Base-by-base conservation (phyloP, 495 filamentous ascomycete species). In the Hypoxylon cercidicola region DNA sequence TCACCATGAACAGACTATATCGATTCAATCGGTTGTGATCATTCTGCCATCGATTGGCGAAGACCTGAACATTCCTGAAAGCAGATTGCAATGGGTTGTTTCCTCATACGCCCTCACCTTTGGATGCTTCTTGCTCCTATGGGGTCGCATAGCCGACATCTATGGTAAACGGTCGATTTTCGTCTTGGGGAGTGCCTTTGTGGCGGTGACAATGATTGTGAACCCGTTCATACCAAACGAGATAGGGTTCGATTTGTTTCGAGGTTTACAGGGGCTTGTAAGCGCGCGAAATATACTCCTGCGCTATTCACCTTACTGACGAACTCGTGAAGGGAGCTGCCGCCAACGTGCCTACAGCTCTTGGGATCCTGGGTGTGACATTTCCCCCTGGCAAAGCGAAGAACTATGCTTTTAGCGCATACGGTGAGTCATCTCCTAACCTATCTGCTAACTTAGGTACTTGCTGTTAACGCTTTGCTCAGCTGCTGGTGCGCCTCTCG, bases 141-240 rank as follows among this genome's bases (percentile, higher is more conserved):
- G 89, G 78, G 90, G 90, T 35, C 85, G 87, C 64, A 75, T 93
- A 28, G 88, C 85, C 15, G 90, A 93, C 66, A 84, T 91, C 60
- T 90, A 90, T 63, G 90, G 89, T 25, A 88, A 89, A 55, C 85
- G 88, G 60, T 74, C 74, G 2, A 82, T 93, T 44, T 92, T 92
- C 75, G 83, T 91, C 20, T 76, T 77, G 25, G 87, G 87, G 16
- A 87, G 89, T 64, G 83, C 84, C 16, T 86, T 89, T 67, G 87
- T 89, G 50, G 79, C 86, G 0, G 75, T 86, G 35, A 84, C 86
- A 1, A 82, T 85, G 37, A 79, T 90, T 5, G 84, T 85, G n/a
- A 85, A 85, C 18, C 84, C 86, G 0, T 93, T 90, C 75, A 30
- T 87, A 73, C 77, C 81, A 72, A 72, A 90, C 81, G 82, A 93